Conservation (phyloP, 2,329 filamentous ascomycete species). For the Exophiala oligosperma region DNA sequence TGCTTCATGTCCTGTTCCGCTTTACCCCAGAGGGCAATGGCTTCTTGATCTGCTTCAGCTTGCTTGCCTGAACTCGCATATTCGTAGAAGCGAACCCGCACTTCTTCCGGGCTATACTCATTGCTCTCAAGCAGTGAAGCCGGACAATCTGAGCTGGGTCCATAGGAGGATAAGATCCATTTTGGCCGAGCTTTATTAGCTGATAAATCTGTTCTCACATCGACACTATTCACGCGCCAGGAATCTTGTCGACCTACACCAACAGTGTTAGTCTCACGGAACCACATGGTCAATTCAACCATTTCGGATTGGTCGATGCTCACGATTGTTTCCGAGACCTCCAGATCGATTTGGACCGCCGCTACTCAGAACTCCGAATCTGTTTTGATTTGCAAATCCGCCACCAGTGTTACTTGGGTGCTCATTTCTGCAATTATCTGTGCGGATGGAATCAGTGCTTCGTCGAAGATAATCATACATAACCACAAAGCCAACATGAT, state of each 20-base stretch:
- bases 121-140: conserved; percentile 83
- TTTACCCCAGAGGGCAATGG: conserved; percentile 59
- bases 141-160: conserved; percentile 73
- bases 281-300: no score
- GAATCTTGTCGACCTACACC: conserved; percentile 33
- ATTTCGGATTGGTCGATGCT: neutral
- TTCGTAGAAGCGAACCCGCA: conserved; percentile 71
- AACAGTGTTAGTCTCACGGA: conserved; percentile 7
- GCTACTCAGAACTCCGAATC: conserved; percentile 26
- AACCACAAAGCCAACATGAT: no score
- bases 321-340: conserved; percentile 13
- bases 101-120: conserved; percentile 87
- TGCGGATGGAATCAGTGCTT: neutral
- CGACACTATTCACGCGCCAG: conserved; percentile 51
- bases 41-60: conserved; percentile 50
- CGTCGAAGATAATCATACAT: neutral
- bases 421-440: conserved; percentile 61
- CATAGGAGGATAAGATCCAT: conserved; percentile 88
- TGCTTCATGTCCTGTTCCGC: conserved; percentile 70
- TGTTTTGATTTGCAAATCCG: conserved; percentile 19
- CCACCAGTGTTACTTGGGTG: conserved; percentile 51
- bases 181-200: conserved; percentile 64
- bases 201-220: conserved; percentile 66
- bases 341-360: conserved; percentile 8
- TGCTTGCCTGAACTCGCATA: conserved; percentile 59